Evolutionary conservation across 2,329 filamentous ascomycete species (phyloP).

Genomic region (Metarhizium sp.): DNA sequence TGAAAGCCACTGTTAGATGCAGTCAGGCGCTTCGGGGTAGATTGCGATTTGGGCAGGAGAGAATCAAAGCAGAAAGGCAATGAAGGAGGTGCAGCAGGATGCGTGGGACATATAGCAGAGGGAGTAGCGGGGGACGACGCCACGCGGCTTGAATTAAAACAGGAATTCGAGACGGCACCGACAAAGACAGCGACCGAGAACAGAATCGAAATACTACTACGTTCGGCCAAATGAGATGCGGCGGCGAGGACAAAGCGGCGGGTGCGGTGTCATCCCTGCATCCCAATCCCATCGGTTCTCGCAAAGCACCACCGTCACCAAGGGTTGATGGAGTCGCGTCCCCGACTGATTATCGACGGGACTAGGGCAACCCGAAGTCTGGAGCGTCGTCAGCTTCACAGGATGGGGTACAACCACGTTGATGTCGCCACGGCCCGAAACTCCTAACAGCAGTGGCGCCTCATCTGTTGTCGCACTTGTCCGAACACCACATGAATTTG

Average conservation of each 20-base stretch:
- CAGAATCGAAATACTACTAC: no score
- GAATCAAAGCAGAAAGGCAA: not conserved
- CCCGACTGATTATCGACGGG: no score
- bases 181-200: no score
- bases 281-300: not conserved
- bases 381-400: no score
- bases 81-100: not conserved
- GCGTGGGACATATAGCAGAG: not conserved
- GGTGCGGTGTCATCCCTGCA: not conserved
- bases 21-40: not conserved
- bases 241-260: no score
- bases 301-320: not conserved
- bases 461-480: not conserved
- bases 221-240: not conserved
- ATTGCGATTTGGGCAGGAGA: not conserved
- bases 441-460: not conserved
- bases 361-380: no score
- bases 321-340: no score
- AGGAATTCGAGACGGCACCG: not conserved
- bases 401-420: no score
- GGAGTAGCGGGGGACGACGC: no score
- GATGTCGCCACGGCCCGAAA: not conserved
- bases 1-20: not conserved
- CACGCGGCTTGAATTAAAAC: not conserved
- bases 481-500: not conserved